Base-by-base conservation (phyloP, 148 eudicot genomes). In the Fagopyrum tataricum region DNA sequence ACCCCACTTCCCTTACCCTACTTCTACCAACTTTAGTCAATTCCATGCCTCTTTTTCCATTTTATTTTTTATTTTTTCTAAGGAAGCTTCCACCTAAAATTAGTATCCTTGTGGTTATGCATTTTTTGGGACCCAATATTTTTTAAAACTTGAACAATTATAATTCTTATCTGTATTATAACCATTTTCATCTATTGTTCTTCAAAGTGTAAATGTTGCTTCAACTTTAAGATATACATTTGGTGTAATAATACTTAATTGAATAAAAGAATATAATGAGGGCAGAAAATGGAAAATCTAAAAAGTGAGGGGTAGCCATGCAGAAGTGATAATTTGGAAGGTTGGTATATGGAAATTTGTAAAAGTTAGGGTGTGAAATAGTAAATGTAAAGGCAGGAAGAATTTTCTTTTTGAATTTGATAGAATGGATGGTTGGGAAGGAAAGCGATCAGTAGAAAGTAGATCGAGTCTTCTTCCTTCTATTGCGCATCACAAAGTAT, bases 401-500 rank as follows among this genome's bases (percentile, higher is more conserved):
- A 48, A 48, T 12, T 48, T 48, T 48, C 52, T 15, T 51, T 51
- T 51, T 15, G 0, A 4, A 3, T 4, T n/a, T 56, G 5, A 58
- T 8, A 58, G 9, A 53, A 53, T 67, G 44, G 71, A 67, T 67
- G 46, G 71, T 14, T 67, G 46, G 46, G 39, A 67, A 40, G 10
- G 5, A 67, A n/a, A n/a, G n/a, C n/a, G n/a, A n/a, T n/a, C n/a
- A n/a, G n/a, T n/a, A n/a, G n/a, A n/a, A n/a, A n/a, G n/a, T n/a
- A n/a, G n/a, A n/a, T n/a, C n/a, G n/a, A n/a, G 46, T 67, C 2
- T 53, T 18, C 59, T 14, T 58, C 64, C 64, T 20, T 58, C 64
- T 58, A 20, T 14, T 23, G 0, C 64, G 37, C 21, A 58, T 58
- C 64, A 20, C 64, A 21, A 58, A 53, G 71, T 37, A 82, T 82